phyloP scores from a whole-genome alignment of 1,284 basidiomycete genomes.

The Ustanciosporium gigantosporum region DNA sequence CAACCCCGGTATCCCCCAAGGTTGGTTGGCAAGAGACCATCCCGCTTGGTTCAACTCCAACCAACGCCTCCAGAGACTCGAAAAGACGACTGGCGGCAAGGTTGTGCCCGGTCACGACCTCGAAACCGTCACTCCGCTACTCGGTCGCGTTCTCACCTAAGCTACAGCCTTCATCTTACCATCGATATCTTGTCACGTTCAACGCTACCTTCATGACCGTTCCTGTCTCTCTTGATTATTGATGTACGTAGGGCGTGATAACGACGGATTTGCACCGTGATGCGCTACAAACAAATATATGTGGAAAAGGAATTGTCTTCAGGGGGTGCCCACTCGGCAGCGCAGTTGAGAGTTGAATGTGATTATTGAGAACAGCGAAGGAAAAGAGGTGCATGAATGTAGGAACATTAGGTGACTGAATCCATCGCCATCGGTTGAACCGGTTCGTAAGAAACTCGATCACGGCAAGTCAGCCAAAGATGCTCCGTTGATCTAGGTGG shows the following conservation, averaged over 20 bases:
- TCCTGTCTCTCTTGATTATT: too few relatives aligned
- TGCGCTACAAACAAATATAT: too few relatives aligned
- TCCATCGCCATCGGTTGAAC: slow-evolving; percentile 40
- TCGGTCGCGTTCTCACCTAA: slow-evolving; percentile 23
- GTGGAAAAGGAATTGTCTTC: too few relatives aligned
- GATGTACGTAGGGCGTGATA: too few relatives aligned
- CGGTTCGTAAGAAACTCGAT: too few relatives aligned
- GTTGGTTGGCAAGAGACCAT: slow-evolving; percentile 49
- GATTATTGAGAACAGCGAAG: neutral
- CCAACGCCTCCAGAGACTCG: slow-evolving; percentile 42
- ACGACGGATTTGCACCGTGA: too few relatives aligned
- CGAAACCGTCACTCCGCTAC: slow-evolving; percentile 21
- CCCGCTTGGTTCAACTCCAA: slow-evolving; percentile 51
- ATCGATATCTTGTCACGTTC: too few relatives aligned
- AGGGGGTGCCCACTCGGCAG: too few relatives aligned
- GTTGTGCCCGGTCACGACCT: slow-evolving; percentile 47
- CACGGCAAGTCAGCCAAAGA: slow-evolving; percentile 47
- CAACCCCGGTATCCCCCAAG: slow-evolving; percentile 44
- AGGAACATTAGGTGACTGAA: slow-evolving; percentile 47
- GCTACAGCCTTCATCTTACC: too few relatives aligned
- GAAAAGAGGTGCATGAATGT: slow-evolving; percentile 10
- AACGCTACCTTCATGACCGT: too few relatives aligned
- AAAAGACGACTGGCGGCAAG: slow-evolving; percentile 36
- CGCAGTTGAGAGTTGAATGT: too few relatives aligned
- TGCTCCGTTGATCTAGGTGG: slow-evolving; percentile 42